Conservation (phyloP, 768 basidiomycete genomes). For the Suillus placidus region DNA sequence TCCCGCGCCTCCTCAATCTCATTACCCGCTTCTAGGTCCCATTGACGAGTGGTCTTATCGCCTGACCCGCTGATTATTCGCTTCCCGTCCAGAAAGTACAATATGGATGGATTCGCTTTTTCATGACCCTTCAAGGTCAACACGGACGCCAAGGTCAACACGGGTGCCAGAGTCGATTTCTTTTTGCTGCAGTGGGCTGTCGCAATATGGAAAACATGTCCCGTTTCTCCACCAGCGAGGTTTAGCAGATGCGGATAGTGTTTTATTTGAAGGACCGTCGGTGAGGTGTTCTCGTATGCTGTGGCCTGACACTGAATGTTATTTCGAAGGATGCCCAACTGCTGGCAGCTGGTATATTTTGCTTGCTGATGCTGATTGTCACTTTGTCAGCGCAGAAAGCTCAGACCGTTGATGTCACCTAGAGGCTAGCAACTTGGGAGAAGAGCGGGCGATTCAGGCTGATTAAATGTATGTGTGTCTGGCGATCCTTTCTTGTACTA, state of each 20-base stretch:
- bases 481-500: neutral
- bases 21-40: neutral
- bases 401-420: neutral
- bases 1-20: neutral
- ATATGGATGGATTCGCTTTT: neutral
- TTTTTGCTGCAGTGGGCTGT: neutral
- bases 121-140: neutral
- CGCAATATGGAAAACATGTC: neutral
- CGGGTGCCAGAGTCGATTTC: neutral
- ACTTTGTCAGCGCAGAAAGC: neutral
- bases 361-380: neutral
- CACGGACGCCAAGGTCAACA: neutral
- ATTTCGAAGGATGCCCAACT: neutral
- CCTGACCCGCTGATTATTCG: neutral
- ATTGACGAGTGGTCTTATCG: neutral
- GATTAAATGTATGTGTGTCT: neutral
- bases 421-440: neutral
- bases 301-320: neutral
- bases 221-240: neutral
- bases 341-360: neutral
- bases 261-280: neutral
- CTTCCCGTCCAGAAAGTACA: neutral
- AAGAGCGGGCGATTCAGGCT: too few species aligned
- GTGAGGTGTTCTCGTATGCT: neutral
- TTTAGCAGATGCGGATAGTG: too few species aligned